These are phyloP conservation scores for Pharus latifolius DNA, from an alignment of 176 grass and related monocot species.

Conservation along the genomic window DNA sequence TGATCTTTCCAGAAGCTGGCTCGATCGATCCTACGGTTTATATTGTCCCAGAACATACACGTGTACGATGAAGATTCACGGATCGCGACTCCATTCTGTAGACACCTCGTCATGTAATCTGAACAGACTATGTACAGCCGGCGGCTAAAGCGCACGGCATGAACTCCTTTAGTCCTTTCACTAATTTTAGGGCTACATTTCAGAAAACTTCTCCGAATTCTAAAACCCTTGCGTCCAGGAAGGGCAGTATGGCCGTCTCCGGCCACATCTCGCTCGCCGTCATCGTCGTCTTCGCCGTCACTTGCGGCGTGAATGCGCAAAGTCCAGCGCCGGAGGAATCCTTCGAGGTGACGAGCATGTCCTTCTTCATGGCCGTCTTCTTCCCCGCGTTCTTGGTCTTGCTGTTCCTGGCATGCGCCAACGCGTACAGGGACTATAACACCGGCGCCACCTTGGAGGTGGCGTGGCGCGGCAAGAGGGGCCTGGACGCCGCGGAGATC, in stretches of 20 bases:
- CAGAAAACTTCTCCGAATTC: neutral
- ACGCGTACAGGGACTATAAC: neutral
- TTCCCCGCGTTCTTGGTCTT: slow-evolving; percentile 29
- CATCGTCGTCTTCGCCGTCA: neutral
- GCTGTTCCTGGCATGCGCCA: slow-evolving; percentile 25
- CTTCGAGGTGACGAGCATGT: slow-evolving; percentile 13
- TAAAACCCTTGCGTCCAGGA: slow-evolving; percentile 21
- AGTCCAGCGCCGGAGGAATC: neutral
- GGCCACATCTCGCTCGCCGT: neutral
- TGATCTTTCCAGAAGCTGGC: neutral
- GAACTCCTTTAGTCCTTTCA: no score
- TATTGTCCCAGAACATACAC: no score
- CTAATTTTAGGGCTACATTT: no score
- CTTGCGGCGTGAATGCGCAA: neutral
- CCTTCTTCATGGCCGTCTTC: slow-evolving; percentile 29
- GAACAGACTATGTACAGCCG: no score
- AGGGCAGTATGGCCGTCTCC: neutral
- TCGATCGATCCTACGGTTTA: neutral
- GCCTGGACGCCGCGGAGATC: slow-evolving; percentile 25
- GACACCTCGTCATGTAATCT: no score
- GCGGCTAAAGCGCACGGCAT: no score
- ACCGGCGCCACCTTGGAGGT: neutral
- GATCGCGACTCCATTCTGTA: no score
- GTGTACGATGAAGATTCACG: no score
- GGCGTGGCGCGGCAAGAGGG: neutral